Conservation (phyloP, 768 basidiomycete species). For the Suillus luteus region DNA sequence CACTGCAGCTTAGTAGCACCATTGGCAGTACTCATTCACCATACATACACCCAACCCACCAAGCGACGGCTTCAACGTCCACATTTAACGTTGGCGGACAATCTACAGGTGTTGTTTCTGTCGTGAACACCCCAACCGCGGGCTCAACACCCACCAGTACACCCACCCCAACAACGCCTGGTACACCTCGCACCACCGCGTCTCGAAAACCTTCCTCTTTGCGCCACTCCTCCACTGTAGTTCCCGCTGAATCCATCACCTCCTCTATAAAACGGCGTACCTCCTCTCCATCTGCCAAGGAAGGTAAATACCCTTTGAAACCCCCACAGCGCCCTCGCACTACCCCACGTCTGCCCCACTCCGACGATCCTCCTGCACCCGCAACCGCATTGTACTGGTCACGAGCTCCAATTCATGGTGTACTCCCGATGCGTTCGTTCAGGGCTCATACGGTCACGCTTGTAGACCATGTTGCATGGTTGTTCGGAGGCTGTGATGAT, state of each 20-base stretch:
- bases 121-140: slow-evolving; percentile 1
- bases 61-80: slow-evolving; percentile 38
- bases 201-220: slow-evolving; percentile 36
- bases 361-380: slow-evolving; percentile 59
- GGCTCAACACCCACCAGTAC: slow-evolving; percentile 7
- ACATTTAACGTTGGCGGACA: slow-evolving; percentile 36
- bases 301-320: slow-evolving; percentile 19
- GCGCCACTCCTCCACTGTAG: slow-evolving; percentile 32
- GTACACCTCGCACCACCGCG: slow-evolving; percentile 28
- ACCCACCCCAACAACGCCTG: slow-evolving; percentile 22
- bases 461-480: slow-evolving; percentile 81
- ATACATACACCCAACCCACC: slow-evolving; percentile 39
- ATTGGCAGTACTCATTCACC: slow-evolving; percentile 35
- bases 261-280: slow-evolving; percentile 28
- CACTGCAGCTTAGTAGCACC: slow-evolving; percentile 11
- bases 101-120: slow-evolving; percentile 11
- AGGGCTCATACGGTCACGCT: slow-evolving; percentile 85
- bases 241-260: slow-evolving; percentile 23
- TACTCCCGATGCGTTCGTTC: slow-evolving; percentile 64
- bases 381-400: slow-evolving; percentile 87
- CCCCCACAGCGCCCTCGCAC: slow-evolving; percentile 38
- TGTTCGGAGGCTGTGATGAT: slow-evolving; percentile 90
- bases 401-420: slow-evolving; percentile 75
- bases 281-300: slow-evolving; percentile 33
- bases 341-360: slow-evolving; percentile 63